Evolutionary conservation across 148 eudicot species (phyloP), one percentile per base, ranked within the genome.

Genomic region (Rhododendron henanense): DNA sequence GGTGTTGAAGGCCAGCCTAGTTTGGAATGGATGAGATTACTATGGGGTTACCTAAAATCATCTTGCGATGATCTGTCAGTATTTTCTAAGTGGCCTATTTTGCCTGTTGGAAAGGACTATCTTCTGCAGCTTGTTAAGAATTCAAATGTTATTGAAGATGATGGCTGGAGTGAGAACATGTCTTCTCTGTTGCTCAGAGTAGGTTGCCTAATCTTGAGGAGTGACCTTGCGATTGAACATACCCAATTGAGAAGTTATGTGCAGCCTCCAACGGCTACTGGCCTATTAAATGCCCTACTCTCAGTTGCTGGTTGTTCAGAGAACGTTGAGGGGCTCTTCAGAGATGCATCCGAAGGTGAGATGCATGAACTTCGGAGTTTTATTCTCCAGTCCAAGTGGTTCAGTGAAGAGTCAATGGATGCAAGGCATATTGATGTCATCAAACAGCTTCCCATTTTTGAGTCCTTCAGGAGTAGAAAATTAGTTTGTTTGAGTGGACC

Each of bases 151-250:
- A 94, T 97, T 84, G 93, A 92, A 88, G 94, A 97, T 86, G 96
- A 93, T 87, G 98, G 98, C 53, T 97, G 98, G 99, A 97, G 98
- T 90, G 99, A 97, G 91, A 97, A 95, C 84, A 92, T 97, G 90
- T 91, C 92, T 28, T 92, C 96, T 28, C 87, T 97, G 90, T 83
- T 97, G 91, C 87, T 92, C 84, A 95, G 88, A 93, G 93, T 90
- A 81, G 99, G 99, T 73, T 97, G 99, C 88, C 89, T 90, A 86
- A 89, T 95, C 84, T 89, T 97, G 89, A 94, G 94, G 87, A 89
- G 84, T 85, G 96, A 92, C 87, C 84, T 97, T 79, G 80, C 82
- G 78, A 86, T 94, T 84, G 96, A 95, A 84, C 99, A 95, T 91
- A 90, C 91, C 78, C 94, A 93, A 85, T 84, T 97, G 82, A 88